Evolutionary conservation across 345 rosid genomes (phyloP).

Genomic region (Camelina laxa): DNA sequence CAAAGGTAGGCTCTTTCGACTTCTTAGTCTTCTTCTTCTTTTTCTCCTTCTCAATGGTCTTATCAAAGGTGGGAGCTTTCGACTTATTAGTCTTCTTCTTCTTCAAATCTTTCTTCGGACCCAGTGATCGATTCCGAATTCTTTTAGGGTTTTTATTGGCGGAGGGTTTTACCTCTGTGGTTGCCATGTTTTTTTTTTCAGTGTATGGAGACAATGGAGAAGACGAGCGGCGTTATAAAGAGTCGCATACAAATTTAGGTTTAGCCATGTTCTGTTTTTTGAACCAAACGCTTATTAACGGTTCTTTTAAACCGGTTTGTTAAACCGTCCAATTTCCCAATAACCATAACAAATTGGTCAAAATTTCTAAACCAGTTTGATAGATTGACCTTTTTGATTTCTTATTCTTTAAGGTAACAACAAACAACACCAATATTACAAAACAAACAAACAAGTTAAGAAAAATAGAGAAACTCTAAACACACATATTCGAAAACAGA

Average conservation of each 20-base stretch:
- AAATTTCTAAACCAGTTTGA: not conserved
- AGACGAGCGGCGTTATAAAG: constrained; percentile 42
- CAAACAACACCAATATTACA: not conserved
- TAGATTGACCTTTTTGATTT: not conserved
- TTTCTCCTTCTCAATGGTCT: constrained; percentile 13
- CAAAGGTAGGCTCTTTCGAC: constrained; percentile 26
- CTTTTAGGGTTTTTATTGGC: constrained; percentile 34
- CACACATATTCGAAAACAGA: constrained; percentile 1
- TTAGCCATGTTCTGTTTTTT: constrained; percentile 1
- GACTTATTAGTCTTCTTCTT: constrained; percentile 36
- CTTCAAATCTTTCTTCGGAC: constrained; percentile 39
- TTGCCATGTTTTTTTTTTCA: constrained; percentile 3
- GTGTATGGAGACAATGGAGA: constrained; percentile 4
- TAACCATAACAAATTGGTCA: not conserved
- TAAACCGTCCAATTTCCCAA: constrained; percentile 12
- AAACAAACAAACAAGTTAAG: not conserved
- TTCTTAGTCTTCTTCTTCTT: constrained; percentile 39
- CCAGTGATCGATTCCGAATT: constrained; percentile 10
- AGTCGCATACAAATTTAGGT: constrained; percentile 13
- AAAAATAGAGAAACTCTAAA: constrained; percentile 12
- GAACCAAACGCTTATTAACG: constrained; percentile 4
- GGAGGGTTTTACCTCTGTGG: constrained; percentile 34
- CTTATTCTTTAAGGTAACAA: constrained; percentile 15
- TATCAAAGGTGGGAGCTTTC: constrained; percentile 24
- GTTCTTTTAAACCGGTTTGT: constrained; percentile 7